Evolutionary conservation across 2,329 filamentous ascomycete genomes (phyloP).

Genomic region (Fusarium piperis): DNA sequence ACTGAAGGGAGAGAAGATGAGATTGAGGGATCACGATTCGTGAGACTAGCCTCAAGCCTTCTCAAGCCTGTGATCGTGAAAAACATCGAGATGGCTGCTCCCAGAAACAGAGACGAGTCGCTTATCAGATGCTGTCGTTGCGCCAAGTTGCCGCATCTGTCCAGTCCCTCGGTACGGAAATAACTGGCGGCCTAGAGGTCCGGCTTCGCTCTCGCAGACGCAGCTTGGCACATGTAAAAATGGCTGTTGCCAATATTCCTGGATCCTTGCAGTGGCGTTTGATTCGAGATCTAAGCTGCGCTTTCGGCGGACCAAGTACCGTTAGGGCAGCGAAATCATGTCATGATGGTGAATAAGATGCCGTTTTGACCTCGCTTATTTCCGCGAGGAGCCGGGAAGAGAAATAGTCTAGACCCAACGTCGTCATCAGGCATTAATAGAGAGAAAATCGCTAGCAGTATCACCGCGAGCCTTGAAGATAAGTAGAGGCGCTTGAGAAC

Average conservation of each 20-base stretch:
- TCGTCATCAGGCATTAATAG: background rate
- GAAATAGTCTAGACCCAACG: background rate
- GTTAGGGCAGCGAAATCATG: background rate
- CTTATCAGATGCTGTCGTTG: slow-evolving; percentile 20
- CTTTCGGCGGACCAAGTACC: background rate
- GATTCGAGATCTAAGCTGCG: background rate
- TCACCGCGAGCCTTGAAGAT: background rate
- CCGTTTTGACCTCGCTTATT: background rate
- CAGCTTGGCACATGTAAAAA: background rate
- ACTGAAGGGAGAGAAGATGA: background rate
- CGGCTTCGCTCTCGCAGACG: slow-evolving; percentile 4
- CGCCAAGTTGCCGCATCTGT: background rate
- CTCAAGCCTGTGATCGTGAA: background rate
- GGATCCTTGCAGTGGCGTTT: background rate
- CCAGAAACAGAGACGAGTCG: background rate
- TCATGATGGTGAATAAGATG: background rate
- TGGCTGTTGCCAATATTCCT: background rate
- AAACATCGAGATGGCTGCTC: background rate
- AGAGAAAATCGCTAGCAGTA: background rate
- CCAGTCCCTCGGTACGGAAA: slow-evolving; percentile 27
- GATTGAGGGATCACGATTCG: background rate
- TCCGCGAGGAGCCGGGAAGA: background rate
- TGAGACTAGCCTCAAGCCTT: background rate
- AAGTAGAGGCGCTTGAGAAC: background rate
- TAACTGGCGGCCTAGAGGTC: slow-evolving; percentile 6